Base-by-base conservation (phyloP, 257 asterid genomes). In the Solanum verrucosum region DNA sequence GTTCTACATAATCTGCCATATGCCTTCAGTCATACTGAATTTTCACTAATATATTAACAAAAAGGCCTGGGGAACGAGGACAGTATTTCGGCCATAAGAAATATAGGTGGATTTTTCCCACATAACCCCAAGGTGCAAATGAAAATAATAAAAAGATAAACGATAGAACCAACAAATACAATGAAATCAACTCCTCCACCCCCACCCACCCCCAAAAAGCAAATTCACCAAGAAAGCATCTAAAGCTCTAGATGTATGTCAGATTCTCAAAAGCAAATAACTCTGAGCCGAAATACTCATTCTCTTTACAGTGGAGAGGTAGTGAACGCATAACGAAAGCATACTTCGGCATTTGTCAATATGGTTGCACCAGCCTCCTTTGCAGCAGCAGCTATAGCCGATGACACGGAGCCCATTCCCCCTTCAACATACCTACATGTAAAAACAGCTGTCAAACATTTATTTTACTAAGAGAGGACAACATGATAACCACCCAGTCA, bases 331-430 rank as follows among this genome's bases (percentile, higher is more conserved):
- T 89, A 74, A 83, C 25, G 42, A 59, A 88, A 84, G 89, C 96
- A 92, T 91, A 97, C 99, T 93, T 96, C 98, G 21, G 96, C 96
- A 85, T 90, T 90, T 14, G 98, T 96, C 82, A 93, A 73, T 84
- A 97, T 92, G 84, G 93, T 92, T 77, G 98, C 98, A 85, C 99
- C 99, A 82, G 98, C 98, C 92, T 95, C 98, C 86, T 44, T 86
- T 86, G 99, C 99, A 87, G 98, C 99, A 25, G 71, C 92, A 87
- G 92, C 90, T 87, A 97, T 93, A 81, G 98, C 98, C 91, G 71
- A 89, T 84, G 99, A 97, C 87, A 96, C 99, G 27, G 96, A 93
- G 72, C 99, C 99, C 99, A 97, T 97, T 90, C 99, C 99, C 85
- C 99, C 99, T 94, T 97, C 95, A 88, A 95, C 99, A 88, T 94